A percentile compares a stretch with the other conserved stretches of the same genome.
Evolutionary conservation across 345 rosid genomes (phyloP).

Genomic region (Trapa bicornis): DNA sequence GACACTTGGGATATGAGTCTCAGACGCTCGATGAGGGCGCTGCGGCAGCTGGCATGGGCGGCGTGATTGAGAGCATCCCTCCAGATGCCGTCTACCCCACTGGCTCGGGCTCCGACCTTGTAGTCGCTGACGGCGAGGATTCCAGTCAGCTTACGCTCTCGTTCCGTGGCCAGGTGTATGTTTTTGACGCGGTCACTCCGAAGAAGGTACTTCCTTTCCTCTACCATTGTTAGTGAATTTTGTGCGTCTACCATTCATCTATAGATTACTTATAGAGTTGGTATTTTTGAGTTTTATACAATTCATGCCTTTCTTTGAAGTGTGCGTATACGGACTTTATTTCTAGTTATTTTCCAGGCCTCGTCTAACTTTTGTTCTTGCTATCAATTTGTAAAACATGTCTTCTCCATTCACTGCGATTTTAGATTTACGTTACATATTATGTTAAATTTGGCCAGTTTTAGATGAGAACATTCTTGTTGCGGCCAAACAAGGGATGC

Average conservation of each 20-base stretch:
- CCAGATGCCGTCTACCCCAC: conserved; percentile 8
- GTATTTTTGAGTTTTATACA: neutral
- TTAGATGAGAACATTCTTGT: neutral
- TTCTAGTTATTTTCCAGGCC: neutral
- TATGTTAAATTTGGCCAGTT: neutral
- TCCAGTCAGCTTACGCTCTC: conserved; percentile 13
- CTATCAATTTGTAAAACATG: neutral
- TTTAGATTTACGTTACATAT: neutral
- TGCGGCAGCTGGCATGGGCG: conserved; percentile 7
- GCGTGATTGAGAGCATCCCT: conserved; percentile 5
- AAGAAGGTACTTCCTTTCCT: conserved; percentile 4
- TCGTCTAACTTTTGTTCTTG: neutral
- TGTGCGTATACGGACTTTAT: neutral
- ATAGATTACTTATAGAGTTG: neutral
- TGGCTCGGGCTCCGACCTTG: neutral
- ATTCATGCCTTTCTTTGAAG: neutral
- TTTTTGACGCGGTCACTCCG: conserved; percentile 11
- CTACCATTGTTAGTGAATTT: neutral
- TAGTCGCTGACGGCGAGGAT: conserved; percentile 3
- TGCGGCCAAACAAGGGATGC: neutral
- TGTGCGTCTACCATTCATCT: neutral
- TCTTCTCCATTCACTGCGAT: neutral
- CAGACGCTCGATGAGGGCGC: conserved; percentile 4
- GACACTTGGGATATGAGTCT: conserved; percentile 8
- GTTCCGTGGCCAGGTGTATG: conserved; percentile 13